These are phyloP conservation scores for Astrocystis sublimbata DNA, from an alignment of 495 filamentous ascomycete genomes.

Conservation along the genomic window DNA sequence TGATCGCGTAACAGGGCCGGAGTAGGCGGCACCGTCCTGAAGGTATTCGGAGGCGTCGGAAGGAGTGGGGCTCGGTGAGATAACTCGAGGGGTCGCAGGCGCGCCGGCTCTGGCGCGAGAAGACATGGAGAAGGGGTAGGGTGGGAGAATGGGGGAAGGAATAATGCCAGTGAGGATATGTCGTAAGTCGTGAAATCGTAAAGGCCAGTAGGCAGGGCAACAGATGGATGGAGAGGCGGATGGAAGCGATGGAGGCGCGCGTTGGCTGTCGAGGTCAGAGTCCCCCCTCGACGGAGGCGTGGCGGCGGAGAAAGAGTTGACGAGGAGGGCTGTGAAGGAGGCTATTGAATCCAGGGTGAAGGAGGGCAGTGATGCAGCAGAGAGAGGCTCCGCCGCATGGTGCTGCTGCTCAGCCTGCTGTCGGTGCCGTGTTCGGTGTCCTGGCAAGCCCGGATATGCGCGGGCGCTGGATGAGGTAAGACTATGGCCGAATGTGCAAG, in stretches of 20 bases:
- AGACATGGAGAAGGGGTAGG: constrained; percentile 46
- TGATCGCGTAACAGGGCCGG: constrained; percentile 65
- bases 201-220: constrained; percentile 43
- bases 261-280: constrained; percentile 37
- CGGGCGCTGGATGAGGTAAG: constrained; percentile 5
- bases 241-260: not conserved
- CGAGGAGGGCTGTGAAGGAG: constrained; percentile 25
- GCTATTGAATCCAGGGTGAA: constrained; percentile 51
- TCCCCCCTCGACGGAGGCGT: constrained; percentile 50
- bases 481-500: not conserved
- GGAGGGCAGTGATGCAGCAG: constrained; percentile 34
- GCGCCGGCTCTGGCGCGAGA: constrained; percentile 42
- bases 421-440: too few species aligned
- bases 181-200: constrained; percentile 44
- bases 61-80: constrained; percentile 67
- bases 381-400: constrained; percentile 36
- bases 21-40: constrained; percentile 55
- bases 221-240: not conserved
- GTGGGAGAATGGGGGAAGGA: constrained; percentile 46
- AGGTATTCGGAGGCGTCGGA: constrained; percentile 52
- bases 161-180: constrained; percentile 57
- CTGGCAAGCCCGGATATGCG: constrained; percentile 2
- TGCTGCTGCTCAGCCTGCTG: too few species aligned
- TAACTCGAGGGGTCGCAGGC: constrained; percentile 69
- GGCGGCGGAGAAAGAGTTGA: constrained; percentile 20